Percentiles rank a stretch among this genome's conserved stretches.
Conservation (phyloP, 495 filamentous ascomycete species). For the Letharia lupina region DNA sequence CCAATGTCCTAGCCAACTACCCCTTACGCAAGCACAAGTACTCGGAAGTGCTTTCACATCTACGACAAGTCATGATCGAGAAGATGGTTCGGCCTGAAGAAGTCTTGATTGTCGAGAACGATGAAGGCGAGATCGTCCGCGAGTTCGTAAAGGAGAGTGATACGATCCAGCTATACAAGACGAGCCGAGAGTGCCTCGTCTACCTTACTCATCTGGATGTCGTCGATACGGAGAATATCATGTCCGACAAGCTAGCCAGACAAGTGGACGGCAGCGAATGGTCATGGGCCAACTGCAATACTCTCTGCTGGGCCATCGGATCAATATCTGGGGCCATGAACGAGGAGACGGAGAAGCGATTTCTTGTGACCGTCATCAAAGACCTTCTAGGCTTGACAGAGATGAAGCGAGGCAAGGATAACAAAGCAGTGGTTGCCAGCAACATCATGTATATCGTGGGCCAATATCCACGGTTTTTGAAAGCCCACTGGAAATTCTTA, state of each 20-base stretch:
- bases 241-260: slow-evolving; percentile 93
- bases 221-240: slow-evolving; percentile 93
- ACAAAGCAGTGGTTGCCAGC: slow-evolving; percentile 97
- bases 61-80: slow-evolving; percentile 97
- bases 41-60: slow-evolving; percentile 81
- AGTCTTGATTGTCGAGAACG: slow-evolving; percentile 98
- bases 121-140: slow-evolving; percentile 96
- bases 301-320: slow-evolving; percentile 97
- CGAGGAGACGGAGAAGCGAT: slow-evolving; percentile 96
- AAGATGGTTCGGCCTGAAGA: slow-evolving; percentile 98
- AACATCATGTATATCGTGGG: slow-evolving; percentile 99
- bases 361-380: slow-evolving; percentile 97
- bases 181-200: slow-evolving; percentile 91
- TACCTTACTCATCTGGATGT: slow-evolving; percentile 98
- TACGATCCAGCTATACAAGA: slow-evolving; percentile 98
- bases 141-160: slow-evolving; percentile 99
- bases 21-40: slow-evolving; percentile 97
- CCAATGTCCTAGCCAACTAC: slow-evolving; percentile 70
- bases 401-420: slow-evolving; percentile 98
- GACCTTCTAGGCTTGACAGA: slow-evolving; percentile 96
- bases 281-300: slow-evolving; percentile 99
- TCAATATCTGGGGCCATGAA: slow-evolving; percentile 99
- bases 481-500: slow-evolving; percentile 99
- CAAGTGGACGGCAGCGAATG: slow-evolving; percentile 94
- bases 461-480: slow-evolving; percentile 95